A percentile compares a stretch with the other conserved stretches of the same genome.
Evolutionary conservation across 225 moss, liverwort and hornwort genomes (phyloP).

Genomic region (Physcomitrium patens): DNA sequence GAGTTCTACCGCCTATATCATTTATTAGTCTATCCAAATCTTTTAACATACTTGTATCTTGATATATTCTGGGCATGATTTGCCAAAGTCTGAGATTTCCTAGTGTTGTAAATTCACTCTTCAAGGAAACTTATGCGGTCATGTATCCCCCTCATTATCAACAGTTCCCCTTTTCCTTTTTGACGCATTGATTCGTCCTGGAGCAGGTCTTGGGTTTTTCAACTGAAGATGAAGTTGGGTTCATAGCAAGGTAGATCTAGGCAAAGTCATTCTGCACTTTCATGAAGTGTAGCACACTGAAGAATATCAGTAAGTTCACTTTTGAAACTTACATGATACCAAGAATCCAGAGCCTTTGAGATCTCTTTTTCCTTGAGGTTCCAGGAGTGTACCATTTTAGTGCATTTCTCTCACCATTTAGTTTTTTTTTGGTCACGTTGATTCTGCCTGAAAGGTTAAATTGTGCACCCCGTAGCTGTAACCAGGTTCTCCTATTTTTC

Average conservation of each 20-base stretch:
- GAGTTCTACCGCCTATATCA: no score
- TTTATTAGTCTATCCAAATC: no score
- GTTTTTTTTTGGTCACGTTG: constrained; percentile 4
- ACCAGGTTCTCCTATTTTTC: no score
- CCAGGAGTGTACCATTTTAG: background rate
- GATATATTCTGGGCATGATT: no score
- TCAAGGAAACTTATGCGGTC: background rate
- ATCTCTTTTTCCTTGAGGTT: constrained; percentile 6
- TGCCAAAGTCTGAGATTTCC: no score
- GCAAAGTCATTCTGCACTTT: constrained; percentile 38
- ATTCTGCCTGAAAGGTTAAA: constrained; percentile 1
- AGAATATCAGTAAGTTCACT: constrained; percentile 37
- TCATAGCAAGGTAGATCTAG: constrained; percentile 48
- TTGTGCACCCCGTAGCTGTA: constrained; percentile 16
- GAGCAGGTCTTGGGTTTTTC: constrained; percentile 44
- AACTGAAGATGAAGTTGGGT: constrained; percentile 42
- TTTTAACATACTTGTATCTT: no score
- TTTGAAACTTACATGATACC: constrained; percentile 37
- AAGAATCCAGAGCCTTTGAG: constrained; percentile 11
- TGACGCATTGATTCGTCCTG: constrained; percentile 42
- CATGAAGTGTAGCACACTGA: constrained; percentile 37
- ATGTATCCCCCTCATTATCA: constrained; percentile 1
- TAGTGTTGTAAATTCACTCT: background rate
- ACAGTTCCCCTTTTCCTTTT: constrained; percentile 23
- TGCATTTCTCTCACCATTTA: constrained; percentile 1